Percentiles rank a stretch among this genome's conserved stretches.
Conservation (phyloP, 768 basidiomycete genomes). For the Leccinum ochraceum region DNA sequence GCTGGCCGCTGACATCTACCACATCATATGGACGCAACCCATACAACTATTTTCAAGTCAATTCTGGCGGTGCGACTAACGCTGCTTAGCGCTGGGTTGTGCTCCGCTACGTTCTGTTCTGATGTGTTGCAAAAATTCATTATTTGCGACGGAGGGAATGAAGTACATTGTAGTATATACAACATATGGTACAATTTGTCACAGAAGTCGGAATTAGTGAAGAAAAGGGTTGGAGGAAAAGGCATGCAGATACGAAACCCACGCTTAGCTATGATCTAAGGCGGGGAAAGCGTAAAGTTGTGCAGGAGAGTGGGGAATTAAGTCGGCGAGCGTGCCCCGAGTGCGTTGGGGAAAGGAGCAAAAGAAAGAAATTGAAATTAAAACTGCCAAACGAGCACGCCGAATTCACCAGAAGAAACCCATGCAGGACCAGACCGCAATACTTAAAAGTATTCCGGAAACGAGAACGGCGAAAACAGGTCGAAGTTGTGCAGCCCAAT, state of each 20-base stretch:
- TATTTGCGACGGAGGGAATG: neutral
- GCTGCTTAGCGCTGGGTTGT: neutral
- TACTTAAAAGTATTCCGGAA: constrained; percentile 21
- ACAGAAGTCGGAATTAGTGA: neutral
- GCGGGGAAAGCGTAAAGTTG: neutral
- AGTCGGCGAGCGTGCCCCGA: neutral
- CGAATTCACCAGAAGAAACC: neutral
- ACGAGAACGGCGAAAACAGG: constrained; percentile 22
- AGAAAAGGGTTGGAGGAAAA: neutral
- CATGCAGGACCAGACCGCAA: neutral
- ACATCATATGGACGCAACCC: neutral
- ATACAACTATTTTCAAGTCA: neutral
- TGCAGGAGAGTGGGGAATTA: neutral
- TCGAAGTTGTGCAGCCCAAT: constrained; percentile 31
- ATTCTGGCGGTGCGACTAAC: neutral
- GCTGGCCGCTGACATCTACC: neutral
- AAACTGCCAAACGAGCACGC: neutral
- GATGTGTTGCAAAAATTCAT: neutral
- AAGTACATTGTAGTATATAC: constrained; percentile 4
- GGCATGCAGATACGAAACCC: constrained; percentile 1
- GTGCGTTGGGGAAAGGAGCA: neutral
- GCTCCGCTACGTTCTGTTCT: neutral
- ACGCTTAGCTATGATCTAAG: constrained; percentile 4
- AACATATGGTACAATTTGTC: constrained; percentile 7
- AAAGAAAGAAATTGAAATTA: neutral